A percentile compares a stretch with the other conserved stretches of the same genome.
Evolutionary conservation across 2,329 filamentous ascomycete species (phyloP).

Genomic region (Rhexocercosporidium sp.): DNA sequence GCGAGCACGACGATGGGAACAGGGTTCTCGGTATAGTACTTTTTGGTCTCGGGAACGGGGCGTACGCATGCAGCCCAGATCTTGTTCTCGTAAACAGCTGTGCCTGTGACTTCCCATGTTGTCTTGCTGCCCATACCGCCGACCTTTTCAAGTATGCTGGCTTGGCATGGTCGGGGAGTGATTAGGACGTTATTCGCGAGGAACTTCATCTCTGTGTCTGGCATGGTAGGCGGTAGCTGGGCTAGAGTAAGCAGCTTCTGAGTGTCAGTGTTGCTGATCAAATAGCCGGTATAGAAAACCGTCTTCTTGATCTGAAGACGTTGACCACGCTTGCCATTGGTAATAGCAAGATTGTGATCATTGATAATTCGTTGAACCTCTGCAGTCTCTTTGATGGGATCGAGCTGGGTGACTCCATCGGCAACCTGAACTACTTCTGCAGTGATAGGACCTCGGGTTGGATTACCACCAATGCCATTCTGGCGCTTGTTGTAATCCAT

Average conservation of each 20-base stretch:
- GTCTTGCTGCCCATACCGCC: constrained; percentile 86
- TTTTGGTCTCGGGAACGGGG: constrained; percentile 70
- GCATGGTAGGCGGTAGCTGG: constrained; percentile 63
- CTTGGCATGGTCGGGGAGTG: constrained; percentile 75
- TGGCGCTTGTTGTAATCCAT: constrained; percentile 71
- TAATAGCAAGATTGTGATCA: constrained; percentile 73
- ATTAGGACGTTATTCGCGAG: constrained; percentile 94
- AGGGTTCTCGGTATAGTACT: constrained; percentile 79
- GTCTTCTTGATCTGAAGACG: constrained; percentile 79
- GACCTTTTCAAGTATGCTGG: constrained; percentile 77
- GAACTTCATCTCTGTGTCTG: constrained; percentile 75
- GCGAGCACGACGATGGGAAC: constrained; percentile 84
- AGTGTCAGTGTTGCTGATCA: constrained; percentile 75
- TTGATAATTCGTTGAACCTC: constrained; percentile 91
- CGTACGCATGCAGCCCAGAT: constrained; percentile 86
- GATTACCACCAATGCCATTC: constrained; percentile 52
- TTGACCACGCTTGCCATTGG: constrained; percentile 46
- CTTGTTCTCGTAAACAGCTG: constrained; percentile 75
- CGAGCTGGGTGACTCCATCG: constrained; percentile 74
- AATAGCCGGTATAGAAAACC: constrained; percentile 91
- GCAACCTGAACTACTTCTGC: constrained; percentile 87
- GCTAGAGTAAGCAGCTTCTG: constrained; percentile 75
- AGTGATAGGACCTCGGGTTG: constrained; percentile 67
- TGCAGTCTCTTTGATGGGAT: constrained; percentile 79
- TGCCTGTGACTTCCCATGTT: constrained; percentile 81